Percentiles rank a stretch among this genome's conserved stretches.
Conservation (phyloP, 768 basidiomycete species). For the Paxillus rubicundulus region DNA sequence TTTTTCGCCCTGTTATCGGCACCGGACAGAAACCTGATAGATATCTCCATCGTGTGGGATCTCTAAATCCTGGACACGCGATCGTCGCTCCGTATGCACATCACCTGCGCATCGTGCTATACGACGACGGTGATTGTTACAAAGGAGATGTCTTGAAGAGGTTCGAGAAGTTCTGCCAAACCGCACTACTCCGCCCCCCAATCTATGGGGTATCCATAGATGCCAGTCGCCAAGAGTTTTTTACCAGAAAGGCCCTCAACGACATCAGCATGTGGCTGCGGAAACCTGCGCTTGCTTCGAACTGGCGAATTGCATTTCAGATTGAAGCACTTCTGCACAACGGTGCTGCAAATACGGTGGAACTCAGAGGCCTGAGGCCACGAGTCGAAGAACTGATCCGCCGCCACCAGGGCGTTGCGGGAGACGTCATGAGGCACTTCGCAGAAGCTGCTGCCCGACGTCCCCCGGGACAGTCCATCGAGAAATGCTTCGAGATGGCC, state of each 20-base stretch:
- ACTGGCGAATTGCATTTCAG: conserved; percentile 74
- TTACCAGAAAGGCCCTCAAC: conserved; percentile 45
- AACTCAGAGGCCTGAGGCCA: conserved; percentile 47
- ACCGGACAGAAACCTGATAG: conserved; percentile 30
- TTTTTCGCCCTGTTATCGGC: conserved; percentile 50
- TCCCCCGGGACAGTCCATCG: conserved; percentile 40
- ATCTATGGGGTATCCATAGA: conserved; percentile 43
- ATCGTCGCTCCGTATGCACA: conserved; percentile 67
- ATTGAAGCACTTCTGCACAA: conserved; percentile 68
- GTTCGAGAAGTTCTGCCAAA: conserved; percentile 54
- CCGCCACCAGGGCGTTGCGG: conserved; percentile 34
- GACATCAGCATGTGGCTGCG: conserved; percentile 43
- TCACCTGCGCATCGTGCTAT: conserved; percentile 63
- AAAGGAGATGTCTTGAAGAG: conserved; percentile 37
- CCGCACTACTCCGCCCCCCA: conserved; percentile 43
- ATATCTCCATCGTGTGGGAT: conserved; percentile 56
- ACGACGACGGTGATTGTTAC: conserved; percentile 40
- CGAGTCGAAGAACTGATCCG: conserved; percentile 42
- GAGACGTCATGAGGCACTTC: conserved; percentile 55
- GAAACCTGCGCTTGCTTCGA: conserved; percentile 35
- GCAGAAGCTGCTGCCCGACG: conserved; percentile 46
- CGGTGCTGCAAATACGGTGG: conserved; percentile 56
- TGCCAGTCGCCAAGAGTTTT: conserved; percentile 50
- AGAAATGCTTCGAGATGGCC: conserved; percentile 46
- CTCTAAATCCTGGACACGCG: conserved; percentile 56